A percentile compares a stretch with the other conserved stretches of the same genome.
phyloP scores from a whole-genome alignment of 352 stramenopile species.

The Globisporangium spinosum region DNA sequence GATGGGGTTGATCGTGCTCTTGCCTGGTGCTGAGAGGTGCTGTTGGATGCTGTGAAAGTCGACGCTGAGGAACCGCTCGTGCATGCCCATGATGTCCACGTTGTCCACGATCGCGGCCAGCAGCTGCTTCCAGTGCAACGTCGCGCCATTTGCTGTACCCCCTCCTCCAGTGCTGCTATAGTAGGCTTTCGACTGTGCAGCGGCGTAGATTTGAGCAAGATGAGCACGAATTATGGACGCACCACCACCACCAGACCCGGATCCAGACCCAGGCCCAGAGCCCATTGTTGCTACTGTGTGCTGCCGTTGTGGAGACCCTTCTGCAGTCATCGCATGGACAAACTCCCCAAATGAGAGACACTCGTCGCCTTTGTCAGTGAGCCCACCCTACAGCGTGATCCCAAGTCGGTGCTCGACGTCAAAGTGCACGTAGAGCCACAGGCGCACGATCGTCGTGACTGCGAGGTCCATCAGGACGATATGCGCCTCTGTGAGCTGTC shows the following conservation, averaged over 20 bases:
- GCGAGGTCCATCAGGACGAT: constrained; percentile 37
- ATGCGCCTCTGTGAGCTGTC: constrained; percentile 26
- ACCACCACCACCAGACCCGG: background rate
- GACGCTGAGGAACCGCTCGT: constrained; percentile 22
- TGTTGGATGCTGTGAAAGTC: constrained; percentile 44
- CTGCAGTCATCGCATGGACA: constrained; percentile 27
- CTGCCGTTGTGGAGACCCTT: background rate
- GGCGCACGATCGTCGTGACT: constrained; percentile 25
- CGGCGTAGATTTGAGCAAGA: constrained; percentile 33
- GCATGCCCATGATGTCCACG: constrained; percentile 32
- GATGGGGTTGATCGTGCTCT: constrained; percentile 2
- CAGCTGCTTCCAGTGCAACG: constrained; percentile 27
- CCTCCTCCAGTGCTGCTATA: background rate
- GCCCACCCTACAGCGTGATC: constrained; percentile 27
- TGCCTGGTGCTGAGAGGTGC: constrained; percentile 10
- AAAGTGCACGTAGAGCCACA: constrained; percentile 30
- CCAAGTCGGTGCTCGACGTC: constrained; percentile 23
- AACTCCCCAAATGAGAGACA: constrained; percentile 38
- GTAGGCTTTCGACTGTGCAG: background rate
- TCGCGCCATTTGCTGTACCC: background rate
- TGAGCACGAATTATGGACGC: constrained; percentile 16
- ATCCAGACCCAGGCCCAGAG: background rate
- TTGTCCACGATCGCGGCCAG: constrained; percentile 24
- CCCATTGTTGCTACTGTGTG: background rate
- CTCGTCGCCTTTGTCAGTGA: constrained; percentile 5